phyloP scores from a whole-genome alignment of 495 filamentous ascomycete species.

The Xylaria acuta region DNA sequence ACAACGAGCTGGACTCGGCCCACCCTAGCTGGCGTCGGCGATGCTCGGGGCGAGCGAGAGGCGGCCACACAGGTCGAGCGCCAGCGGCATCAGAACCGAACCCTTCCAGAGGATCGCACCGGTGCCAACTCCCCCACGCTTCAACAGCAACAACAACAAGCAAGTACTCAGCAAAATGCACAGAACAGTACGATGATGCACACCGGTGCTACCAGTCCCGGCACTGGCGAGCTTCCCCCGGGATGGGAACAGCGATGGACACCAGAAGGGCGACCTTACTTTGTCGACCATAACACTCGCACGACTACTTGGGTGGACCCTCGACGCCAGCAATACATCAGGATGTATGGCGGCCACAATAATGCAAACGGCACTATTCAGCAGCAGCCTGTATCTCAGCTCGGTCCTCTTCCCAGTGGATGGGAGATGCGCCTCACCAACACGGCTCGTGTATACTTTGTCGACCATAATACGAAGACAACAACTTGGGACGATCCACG shows the following conservation, averaged over 20 bases:
- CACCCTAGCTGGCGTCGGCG: slow-evolving; percentile 76
- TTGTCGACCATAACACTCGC: slow-evolving; percentile 98
- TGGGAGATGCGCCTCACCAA: slow-evolving; percentile 99
- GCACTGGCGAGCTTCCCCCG: slow-evolving; percentile 92
- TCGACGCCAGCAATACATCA: slow-evolving; percentile 94
- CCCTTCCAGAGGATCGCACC: slow-evolving; percentile 93
- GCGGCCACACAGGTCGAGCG: slow-evolving; percentile 91
- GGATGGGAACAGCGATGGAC: slow-evolving; percentile 97
- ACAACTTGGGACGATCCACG: slow-evolving; percentile 99
- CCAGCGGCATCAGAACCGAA: slow-evolving; percentile 91
- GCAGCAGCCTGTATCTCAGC: slow-evolving; percentile 95
- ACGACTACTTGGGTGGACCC: slow-evolving; percentile 99
- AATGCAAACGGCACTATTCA: slow-evolving; percentile 86
- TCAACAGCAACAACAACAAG: slow-evolving; percentile 63
- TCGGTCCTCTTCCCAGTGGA: slow-evolving; percentile 94
- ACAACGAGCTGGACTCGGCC: slow-evolving; percentile 96
- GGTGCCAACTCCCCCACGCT: slow-evolving; percentile 90
- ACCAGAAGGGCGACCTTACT: slow-evolving; percentile 92
- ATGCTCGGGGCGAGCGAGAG: slow-evolving; percentile 78
- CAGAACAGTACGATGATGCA: slow-evolving; percentile 85
- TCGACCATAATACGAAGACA: slow-evolving; percentile 99
- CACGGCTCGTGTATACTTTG: slow-evolving; percentile 96
- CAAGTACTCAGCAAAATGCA: slow-evolving; percentile 55
- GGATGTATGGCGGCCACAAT: slow-evolving; percentile 89
- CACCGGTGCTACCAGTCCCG: slow-evolving; percentile 91